Base-by-base conservation (phyloP, 805 yeast genomes). In the Zygoascus tannicola region DNA sequence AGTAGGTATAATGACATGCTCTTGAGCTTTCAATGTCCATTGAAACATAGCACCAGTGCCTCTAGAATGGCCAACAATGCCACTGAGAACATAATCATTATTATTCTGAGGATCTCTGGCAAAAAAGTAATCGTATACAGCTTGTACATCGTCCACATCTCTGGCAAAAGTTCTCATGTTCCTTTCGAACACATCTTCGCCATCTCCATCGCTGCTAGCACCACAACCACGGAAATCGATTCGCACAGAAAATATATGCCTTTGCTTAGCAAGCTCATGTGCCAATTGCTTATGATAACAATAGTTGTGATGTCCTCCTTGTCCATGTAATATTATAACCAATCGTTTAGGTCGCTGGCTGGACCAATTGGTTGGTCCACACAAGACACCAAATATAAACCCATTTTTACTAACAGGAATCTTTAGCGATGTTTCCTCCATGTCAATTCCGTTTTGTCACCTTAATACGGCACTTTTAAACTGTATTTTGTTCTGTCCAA, bases 151-250 rank as follows among this genome's bases (percentile, higher is more conserved):
- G 37, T 74, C 78, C 2, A 78, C 50, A 60, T 88, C 97, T 46
- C 76, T 80, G 0, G 57, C 61, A 3, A 87, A 57, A 0, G 72
- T 63, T 1, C 32, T 41, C 0, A 46, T 46, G 32, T 56, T 59
- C 10, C 43, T 46, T 45, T 57, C 57, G 2, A 50, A 48, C 7
- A 26, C 10, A 28, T 38, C 35, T 2, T 57, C 53, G 40, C 64
- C 63, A 3, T 55, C 66, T 37, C 63, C 65, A 15, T 69, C 78
- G 20, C 74, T 80, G 2, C 94, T 84, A 45, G 74, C 76, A 1
- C 97, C 97, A 60, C 92, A 81, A 4, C 81, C 83, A 44, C 96
- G 70, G 55, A 88, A 87, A 61, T 88, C 97, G 52, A 87, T 78
- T 50, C 97, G 67, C 40, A 85, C 69, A 3, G 81, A 74, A 56